phyloP scores from a whole-genome alignment of 164 flowering plant genomes.

The Tetracentron sinense region DNA sequence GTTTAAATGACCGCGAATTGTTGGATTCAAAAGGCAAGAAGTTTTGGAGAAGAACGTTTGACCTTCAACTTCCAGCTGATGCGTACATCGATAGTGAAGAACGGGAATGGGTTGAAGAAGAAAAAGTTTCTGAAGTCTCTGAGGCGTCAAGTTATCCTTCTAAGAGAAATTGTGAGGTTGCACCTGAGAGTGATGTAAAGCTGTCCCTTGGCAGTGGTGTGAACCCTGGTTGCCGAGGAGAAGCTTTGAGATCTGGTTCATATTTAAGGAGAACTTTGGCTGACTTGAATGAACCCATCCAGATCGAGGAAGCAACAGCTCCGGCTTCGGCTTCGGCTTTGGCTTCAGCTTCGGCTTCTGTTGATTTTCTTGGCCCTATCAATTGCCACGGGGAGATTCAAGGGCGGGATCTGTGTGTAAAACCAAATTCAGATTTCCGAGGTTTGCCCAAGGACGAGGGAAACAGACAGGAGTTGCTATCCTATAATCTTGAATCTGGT shows the following conservation, averaged over 20 bases:
- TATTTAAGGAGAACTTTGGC: constrained; percentile 36
- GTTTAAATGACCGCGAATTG: constrained; percentile 39
- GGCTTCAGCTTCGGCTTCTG: constrained; percentile 32
- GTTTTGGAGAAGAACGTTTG: constrained; percentile 57
- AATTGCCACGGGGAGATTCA: constrained; percentile 20
- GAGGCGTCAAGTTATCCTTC: constrained; percentile 15
- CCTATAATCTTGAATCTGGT: constrained; percentile 34
- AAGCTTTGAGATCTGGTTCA: constrained; percentile 28
- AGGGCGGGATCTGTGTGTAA: constrained; percentile 15
- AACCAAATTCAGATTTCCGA: constrained; percentile 16
- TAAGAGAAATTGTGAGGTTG: constrained; percentile 21
- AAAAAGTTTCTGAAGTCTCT: constrained; percentile 21
- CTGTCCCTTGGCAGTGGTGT: constrained; percentile 24
- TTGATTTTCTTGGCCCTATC: constrained; percentile 28
- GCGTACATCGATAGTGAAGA: constrained; percentile 71
- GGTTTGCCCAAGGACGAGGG: constrained; percentile 19
- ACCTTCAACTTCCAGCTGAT: constrained; percentile 88
- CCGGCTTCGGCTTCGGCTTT: too few relatives aligned
- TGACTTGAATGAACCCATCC: constrained; percentile 77
- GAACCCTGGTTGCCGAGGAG: constrained; percentile 22
- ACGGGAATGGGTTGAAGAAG: constrained; percentile 30
- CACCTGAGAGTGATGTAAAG: constrained; percentile 28
- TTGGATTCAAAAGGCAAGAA: constrained; percentile 56
- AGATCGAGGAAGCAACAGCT: constrained; percentile 42
- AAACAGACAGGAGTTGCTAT: constrained; percentile 22